Evolutionary conservation across 2,329 filamentous ascomycete species (phyloP), one percentile per base, ranked within the genome.

Genomic region (Akanthomyces muscarius): DNA sequence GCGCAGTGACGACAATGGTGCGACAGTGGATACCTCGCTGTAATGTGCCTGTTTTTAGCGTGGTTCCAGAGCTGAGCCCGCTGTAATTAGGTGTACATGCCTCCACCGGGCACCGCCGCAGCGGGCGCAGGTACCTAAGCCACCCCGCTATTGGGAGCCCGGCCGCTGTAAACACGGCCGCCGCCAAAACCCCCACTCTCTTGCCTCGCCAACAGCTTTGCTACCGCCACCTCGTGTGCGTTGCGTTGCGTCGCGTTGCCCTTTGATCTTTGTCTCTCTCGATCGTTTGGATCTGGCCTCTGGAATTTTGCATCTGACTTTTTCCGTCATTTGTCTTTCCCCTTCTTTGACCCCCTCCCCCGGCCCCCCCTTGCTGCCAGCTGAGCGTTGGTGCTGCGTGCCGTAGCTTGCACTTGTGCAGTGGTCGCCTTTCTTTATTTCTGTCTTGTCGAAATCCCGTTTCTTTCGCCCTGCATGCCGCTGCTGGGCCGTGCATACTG

Each of bases 351-450:
- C 33, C 33, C 33, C 33, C 2, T 5, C 16, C 47, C 47, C n/a
- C n/a, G 5, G 13, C 33, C 30, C 33, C 51, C 23, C n/a, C 33
- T 42, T 18, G 30, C 10, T 5, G 42, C 44, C 33, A 18, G 44
- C 36, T 11, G 28, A 38, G 55, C 44, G 23, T 48, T 58, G 42
- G 55, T 50, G 30, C 30, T 50, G 44, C 25, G 52, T 55, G 44
- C 42, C n/a, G 21, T 60, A 51, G 44, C 52, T 51, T 30, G 28
- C 64, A 44, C 48, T 60, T 64, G 54, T 57, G 55, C 44, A 59
- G 42, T 51, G 56, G 25, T 65, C 63, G 44, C 57, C 30, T 62
- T 60, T 65, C 56, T 47, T 66, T 62, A 36, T 55, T 57, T 65
- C 65, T 62, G 54, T 63, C 59, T 67, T 62, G 52, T 30, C 10